These are phyloP conservation scores for Saccharomycopsis synnaedendra DNA, from an alignment of 805 yeast species.

Conservation along the genomic window DNA sequence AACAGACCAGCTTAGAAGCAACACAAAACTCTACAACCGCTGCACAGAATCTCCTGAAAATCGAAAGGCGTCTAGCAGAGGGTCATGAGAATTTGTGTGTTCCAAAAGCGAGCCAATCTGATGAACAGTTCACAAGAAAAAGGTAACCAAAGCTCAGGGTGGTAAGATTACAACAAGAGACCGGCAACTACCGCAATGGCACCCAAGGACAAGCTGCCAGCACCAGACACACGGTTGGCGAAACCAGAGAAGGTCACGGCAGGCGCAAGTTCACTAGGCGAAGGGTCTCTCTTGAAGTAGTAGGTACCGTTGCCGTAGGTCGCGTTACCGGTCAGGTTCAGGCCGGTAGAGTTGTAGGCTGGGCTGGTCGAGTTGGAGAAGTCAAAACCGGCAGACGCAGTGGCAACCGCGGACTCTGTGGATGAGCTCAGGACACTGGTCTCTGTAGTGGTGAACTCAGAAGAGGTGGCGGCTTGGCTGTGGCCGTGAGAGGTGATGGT, in stretches of 20 bases:
- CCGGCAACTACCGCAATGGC: conserved; percentile 16
- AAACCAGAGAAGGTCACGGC: conserved; percentile 15
- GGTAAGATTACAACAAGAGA: conserved; percentile 5
- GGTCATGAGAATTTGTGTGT: neutral
- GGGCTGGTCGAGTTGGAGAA: conserved; percentile 5
- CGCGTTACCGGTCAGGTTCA: conserved; percentile 1
- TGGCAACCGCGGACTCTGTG: neutral
- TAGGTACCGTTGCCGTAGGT: neutral
- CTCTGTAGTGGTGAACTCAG: conserved; percentile 4
- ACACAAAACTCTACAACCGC: too few species aligned
- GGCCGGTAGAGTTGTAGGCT: neutral
- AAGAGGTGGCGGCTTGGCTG: conserved; percentile 2
- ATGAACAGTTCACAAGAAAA: neutral
- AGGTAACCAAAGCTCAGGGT: neutral
- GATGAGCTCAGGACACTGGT: neutral
- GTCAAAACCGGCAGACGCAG: conserved; percentile 7
- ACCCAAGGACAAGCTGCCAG: conserved; percentile 9
- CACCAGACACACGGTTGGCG: conserved; percentile 9
- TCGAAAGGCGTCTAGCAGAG: neutral
- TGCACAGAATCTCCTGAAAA: too few species aligned
- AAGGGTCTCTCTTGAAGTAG: neutral
- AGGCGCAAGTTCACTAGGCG: conserved; percentile 13
- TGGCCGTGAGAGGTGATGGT: conserved; percentile 13
- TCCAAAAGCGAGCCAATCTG: neutral
- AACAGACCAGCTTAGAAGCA: too few species aligned